phyloP scores from a whole-genome alignment of 768 basidiomycete genomes.

The Boletus rubescentipes region DNA sequence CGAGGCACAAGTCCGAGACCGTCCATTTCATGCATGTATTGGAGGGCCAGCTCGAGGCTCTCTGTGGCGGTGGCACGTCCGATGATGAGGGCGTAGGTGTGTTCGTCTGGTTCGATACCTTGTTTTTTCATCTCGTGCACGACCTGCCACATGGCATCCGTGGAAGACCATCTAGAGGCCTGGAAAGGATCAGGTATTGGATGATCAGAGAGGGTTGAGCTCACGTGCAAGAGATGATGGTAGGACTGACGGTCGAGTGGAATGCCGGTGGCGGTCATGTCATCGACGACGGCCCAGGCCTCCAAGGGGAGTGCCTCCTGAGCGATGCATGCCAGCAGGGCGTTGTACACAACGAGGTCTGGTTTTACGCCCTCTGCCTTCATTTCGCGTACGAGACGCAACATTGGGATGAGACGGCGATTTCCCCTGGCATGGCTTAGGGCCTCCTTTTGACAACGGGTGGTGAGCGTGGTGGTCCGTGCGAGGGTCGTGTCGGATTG shows the following conservation, averaged over 20 bases:
- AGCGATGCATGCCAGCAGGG: constrained; percentile 51
- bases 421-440: constrained; percentile 34
- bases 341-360: constrained; percentile 54
- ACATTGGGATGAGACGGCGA: constrained; percentile 38
- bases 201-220: constrained; percentile 10
- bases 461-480: constrained; percentile 23
- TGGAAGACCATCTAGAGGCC: constrained; percentile 44
- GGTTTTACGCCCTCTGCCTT: constrained; percentile 55
- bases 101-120: constrained; percentile 47
- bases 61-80: constrained; percentile 41
- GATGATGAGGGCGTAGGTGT: constrained; percentile 57
- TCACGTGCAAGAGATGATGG: constrained; percentile 60
- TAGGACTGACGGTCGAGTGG: constrained; percentile 51
- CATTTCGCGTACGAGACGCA: constrained; percentile 55
- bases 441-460: constrained; percentile 35
- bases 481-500: constrained; percentile 25
- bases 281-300: constrained; percentile 65
- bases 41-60: constrained; percentile 67
- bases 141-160: constrained; percentile 46
- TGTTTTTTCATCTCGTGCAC: constrained; percentile 55
- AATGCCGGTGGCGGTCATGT: constrained; percentile 57
- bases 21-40: constrained; percentile 60
- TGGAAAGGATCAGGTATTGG: constrained; percentile 25
- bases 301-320: constrained; percentile 45
- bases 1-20: constrained; percentile 48